phyloP scores from a whole-genome alignment of 352 stramenopile genomes.

The Globisporangium ultimum region DNA sequence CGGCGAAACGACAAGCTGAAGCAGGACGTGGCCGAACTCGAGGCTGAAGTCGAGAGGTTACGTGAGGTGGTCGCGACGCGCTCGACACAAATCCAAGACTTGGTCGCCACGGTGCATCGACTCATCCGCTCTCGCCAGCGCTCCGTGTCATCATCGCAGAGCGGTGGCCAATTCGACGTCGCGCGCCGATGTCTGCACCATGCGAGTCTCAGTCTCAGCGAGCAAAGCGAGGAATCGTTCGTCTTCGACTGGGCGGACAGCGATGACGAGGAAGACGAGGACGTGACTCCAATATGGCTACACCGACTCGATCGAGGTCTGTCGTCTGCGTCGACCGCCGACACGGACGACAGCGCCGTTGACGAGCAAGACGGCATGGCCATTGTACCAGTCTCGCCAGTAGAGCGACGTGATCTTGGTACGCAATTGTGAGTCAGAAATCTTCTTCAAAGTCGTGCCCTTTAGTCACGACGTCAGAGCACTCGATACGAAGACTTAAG shows the following conservation, averaged over 20 bases:
- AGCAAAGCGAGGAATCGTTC: neutral
- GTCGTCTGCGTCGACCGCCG: neutral
- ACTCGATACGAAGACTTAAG: no score
- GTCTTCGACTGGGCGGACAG: neutral
- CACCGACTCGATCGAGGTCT: neutral
- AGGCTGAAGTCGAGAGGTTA: neutral
- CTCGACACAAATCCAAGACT: constrained; percentile 6
- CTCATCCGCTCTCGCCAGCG: no score
- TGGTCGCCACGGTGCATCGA: constrained; percentile 1
- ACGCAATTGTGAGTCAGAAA: no score
- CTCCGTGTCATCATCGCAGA: no score
- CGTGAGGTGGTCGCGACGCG: neutral
- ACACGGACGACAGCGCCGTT: no score
- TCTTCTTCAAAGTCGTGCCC: no score
- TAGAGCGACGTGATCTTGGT: no score
- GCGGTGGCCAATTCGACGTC: no score
- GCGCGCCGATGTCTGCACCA: neutral
- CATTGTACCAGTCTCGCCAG: no score
- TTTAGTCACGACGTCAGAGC: no score
- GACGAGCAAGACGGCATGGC: no score
- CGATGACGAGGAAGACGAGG: neutral
- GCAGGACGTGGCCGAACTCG: constrained; percentile 3
- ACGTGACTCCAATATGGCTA: neutral
- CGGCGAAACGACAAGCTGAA: constrained; percentile 7
- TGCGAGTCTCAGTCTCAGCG: neutral